phyloP scores from a whole-genome alignment of 306 rosid species.

The Lotus japonicus region DNA sequence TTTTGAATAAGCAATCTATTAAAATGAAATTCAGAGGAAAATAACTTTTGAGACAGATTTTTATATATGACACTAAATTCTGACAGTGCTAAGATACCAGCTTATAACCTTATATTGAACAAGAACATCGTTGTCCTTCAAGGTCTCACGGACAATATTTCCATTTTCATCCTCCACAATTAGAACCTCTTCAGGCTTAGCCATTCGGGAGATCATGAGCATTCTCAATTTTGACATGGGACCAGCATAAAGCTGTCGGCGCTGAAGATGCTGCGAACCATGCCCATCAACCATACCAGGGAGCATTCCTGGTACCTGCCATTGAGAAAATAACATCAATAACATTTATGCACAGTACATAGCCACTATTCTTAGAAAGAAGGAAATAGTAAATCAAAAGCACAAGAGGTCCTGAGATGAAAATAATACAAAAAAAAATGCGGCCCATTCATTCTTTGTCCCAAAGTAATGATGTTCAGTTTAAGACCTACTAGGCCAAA shows the following conservation, averaged over 20 bases:
- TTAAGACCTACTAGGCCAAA: not conserved
- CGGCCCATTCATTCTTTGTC: not conserved
- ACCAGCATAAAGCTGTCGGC: slow-evolving; percentile 78
- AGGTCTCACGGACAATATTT: slow-evolving; percentile 93
- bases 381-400: not conserved
- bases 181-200: slow-evolving; percentile 99
- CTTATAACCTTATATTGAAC: slow-evolving; percentile 86
- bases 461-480: not conserved
- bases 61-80: not conserved
- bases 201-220: slow-evolving; percentile 99
- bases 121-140: slow-evolving; percentile 99
- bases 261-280: slow-evolving; percentile 66
- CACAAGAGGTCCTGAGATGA: not conserved
- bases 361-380: not conserved
- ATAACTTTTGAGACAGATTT: not conserved
- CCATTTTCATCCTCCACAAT: slow-evolving; percentile 99
- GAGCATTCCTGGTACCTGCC: slow-evolving; percentile 58
- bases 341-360: not conserved
- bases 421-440: not conserved
- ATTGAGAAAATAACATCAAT: not conserved
- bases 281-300: slow-evolving; percentile 89
- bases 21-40: not conserved
- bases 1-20: not conserved
- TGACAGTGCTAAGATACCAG: not conserved
- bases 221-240: slow-evolving; percentile 91